These are phyloP conservation scores for Leucocoprinus leucothites DNA, from an alignment of 768 basidiomycete species.

Conservation along the genomic window DNA sequence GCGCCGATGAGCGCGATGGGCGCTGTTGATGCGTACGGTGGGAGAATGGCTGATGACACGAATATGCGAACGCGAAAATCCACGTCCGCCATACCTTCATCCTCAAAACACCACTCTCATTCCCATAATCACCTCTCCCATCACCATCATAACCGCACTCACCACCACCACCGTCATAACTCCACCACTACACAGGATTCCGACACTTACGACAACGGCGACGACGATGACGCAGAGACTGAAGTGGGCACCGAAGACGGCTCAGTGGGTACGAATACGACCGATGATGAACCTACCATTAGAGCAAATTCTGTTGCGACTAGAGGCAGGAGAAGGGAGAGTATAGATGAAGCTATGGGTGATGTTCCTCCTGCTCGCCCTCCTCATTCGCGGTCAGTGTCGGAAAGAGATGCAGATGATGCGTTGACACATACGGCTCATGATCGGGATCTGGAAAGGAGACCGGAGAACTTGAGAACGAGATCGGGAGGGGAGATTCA, in stretches of 20 bases:
- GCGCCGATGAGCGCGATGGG: constrained; percentile 40
- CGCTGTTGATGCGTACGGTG: constrained; percentile 51
- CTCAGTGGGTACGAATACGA: constrained; percentile 48
- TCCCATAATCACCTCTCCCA: not conserved
- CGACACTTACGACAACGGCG: constrained; percentile 20
- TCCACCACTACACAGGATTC: too few species aligned
- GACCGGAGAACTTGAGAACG: not conserved
- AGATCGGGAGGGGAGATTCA: not conserved
- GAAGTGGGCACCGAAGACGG: constrained; percentile 29
- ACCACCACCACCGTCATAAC: not conserved
- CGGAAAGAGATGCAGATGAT: too few species aligned
- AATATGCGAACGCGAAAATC: too few species aligned
- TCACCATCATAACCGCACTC: constrained; percentile 17
- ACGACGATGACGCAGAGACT: constrained; percentile 31
- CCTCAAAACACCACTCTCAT: not conserved
- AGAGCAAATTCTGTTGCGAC: constrained; percentile 32
- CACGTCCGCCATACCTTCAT: not conserved
- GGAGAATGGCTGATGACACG: constrained; percentile 33
- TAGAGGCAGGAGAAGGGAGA: constrained; percentile 21
- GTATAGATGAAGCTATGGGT: constrained; percentile 16
- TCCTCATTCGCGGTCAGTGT: too few species aligned
- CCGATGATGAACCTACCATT: constrained; percentile 84
- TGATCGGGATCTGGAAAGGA: not conserved
- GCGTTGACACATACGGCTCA: too few species aligned
- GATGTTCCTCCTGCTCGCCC: not conserved